A percentile compares a stretch with the other conserved stretches of the same genome.
These are phyloP conservation scores for cucumber (Cucumis sativus) DNA, from an alignment of 306 rosid genomes.

Conservation along the genomic window Cucumber_9930_V3 NC_026659.2:25501001-25501500, in stretches of 20 bases:
- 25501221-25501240: neutral
- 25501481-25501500: too few relatives aligned
- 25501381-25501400: neutral
- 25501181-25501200: neutral
- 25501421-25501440: too few relatives aligned
- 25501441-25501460: too few relatives aligned
- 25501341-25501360: too few relatives aligned
- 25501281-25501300: too few relatives aligned
- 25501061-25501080: constrained; percentile 13
- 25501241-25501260: too few relatives aligned
- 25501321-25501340: too few relatives aligned
- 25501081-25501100: neutral
- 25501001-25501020: constrained; percentile 90
- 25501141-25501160: neutral
- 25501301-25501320: too few relatives aligned
- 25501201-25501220: neutral
- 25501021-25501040: constrained; percentile 91
- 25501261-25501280: too few relatives aligned
- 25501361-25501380: neutral
- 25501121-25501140: neutral
- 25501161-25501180: neutral
- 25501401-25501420: neutral
- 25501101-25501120: constrained; percentile 2
- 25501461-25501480: too few relatives aligned
- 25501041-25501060: constrained; percentile 60